Conservation (phyloP, 2,329 filamentous ascomycete genomes). For the Fusarium camptoceras region DNA sequence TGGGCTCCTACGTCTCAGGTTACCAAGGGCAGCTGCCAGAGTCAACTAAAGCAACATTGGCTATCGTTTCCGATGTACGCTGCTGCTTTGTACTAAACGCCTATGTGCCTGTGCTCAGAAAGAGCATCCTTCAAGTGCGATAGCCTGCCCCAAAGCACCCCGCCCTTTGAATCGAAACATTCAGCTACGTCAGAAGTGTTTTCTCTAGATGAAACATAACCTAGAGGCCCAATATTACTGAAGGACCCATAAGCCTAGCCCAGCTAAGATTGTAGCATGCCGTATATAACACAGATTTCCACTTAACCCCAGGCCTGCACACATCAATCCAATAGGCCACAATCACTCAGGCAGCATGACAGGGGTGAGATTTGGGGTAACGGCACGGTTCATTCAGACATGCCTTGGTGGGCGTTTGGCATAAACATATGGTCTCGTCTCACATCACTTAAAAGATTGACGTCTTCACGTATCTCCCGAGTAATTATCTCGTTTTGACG, state of each 20-base stretch:
- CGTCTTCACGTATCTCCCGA: conserved; percentile 48
- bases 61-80: background rate
- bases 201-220: background rate
- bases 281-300: background rate
- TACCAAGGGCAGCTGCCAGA: no score
- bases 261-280: background rate
- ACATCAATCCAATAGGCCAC: background rate
- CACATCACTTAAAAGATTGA: conserved; percentile 42
- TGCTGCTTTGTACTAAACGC: background rate
- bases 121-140: background rate
- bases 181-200: background rate
- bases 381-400: conserved; percentile 26
- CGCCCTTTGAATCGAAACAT: background rate
- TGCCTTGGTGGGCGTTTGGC: conserved; percentile 22
- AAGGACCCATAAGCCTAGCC: background rate
- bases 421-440: conserved; percentile 35
- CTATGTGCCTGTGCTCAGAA: background rate
- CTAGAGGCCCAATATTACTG: background rate
- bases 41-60: background rate
- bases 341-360: conserved; percentile 8
- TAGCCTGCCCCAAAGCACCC: background rate
- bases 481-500: conserved; percentile 51
- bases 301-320: background rate
- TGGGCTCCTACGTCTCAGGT: background rate
- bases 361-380: background rate